Conservation (phyloP, 306 rosid species). For the Macrotyloma uniflorum region DNA sequence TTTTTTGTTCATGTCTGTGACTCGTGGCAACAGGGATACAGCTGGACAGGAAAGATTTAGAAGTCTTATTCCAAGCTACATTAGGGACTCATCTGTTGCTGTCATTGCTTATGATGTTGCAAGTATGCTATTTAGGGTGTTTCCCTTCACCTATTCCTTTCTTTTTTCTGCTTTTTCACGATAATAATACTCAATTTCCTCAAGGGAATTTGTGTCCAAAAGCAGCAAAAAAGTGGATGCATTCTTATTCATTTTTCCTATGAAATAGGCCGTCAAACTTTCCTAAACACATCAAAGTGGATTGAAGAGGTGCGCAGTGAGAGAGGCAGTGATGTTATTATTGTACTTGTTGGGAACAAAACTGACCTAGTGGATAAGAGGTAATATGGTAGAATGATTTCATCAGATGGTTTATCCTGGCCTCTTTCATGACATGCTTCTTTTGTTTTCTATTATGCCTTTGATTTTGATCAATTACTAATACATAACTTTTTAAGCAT, state of each 20-base stretch:
- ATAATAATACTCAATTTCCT: not conserved
- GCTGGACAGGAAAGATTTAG: slow-evolving; percentile 61
- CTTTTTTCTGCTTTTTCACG: slow-evolving; percentile 18
- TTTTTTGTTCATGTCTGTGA: not conserved
- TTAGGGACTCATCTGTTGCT: slow-evolving; percentile 57
- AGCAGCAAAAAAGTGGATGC: not conserved
- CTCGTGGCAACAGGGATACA: slow-evolving; percentile 48
- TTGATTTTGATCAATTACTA: not conserved
- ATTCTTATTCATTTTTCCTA: slow-evolving; percentile 24
- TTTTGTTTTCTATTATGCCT: not conserved
- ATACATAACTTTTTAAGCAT: not conserved
- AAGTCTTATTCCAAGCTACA: slow-evolving; percentile 61
- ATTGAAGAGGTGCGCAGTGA: slow-evolving; percentile 78
- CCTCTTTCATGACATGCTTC: not conserved
- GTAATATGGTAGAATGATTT: slow-evolving; percentile 39
- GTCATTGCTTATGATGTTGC: slow-evolving; percentile 55
- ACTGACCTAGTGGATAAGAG: slow-evolving; percentile 80
- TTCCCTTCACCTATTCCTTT: slow-evolving; percentile 16
- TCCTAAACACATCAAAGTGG: slow-evolving; percentile 74
- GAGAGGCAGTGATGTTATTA: slow-evolving; percentile 71
- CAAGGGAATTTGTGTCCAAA: not conserved
- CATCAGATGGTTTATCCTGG: not conserved
- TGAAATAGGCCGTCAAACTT: slow-evolving; percentile 62
- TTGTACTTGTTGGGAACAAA: slow-evolving; percentile 78
- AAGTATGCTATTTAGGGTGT: slow-evolving; percentile 42